Conservation (phyloP, 2,329 filamentous ascomycete genomes). For the Stenocarpella maydis region DNA sequence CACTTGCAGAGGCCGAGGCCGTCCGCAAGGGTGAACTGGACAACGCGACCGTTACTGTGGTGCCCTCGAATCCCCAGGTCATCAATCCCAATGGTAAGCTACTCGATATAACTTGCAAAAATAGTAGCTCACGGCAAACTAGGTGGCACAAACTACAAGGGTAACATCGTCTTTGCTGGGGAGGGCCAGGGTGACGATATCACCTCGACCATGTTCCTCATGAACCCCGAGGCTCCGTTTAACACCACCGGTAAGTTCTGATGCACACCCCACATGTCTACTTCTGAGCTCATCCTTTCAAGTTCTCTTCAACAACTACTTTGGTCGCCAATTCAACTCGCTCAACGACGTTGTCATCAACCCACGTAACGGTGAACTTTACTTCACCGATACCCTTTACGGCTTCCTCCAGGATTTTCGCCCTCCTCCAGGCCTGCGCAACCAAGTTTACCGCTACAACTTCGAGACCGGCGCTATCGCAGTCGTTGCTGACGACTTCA, state of each 20-base stretch:
- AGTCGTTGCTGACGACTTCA: constrained; percentile 66
- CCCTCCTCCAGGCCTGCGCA: constrained; percentile 58
- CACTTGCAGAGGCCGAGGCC: constrained; percentile 51
- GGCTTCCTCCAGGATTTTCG: constrained; percentile 67
- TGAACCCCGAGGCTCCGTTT: constrained; percentile 57
- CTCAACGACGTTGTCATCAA: constrained; percentile 66
- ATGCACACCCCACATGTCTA: not conserved
- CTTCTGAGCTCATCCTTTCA: not conserved
- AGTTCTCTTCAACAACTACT: constrained; percentile 66
- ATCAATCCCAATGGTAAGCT: constrained; percentile 57
- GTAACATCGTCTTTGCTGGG: constrained; percentile 57
- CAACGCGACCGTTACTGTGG: constrained; percentile 51
- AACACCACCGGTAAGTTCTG: constrained; percentile 50
- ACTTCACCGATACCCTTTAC: constrained; percentile 70
- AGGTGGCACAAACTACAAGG: constrained; percentile 56
- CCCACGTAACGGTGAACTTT: constrained; percentile 62
- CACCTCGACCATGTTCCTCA: constrained; percentile 50
- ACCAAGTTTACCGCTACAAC: constrained; percentile 67
- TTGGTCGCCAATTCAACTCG: constrained; percentile 67
- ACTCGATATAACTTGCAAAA: not conserved
- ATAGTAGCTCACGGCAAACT: not conserved
- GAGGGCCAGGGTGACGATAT: constrained; percentile 58
- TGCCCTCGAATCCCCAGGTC: constrained; percentile 52
- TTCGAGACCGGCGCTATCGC: constrained; percentile 58
- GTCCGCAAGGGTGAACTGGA: constrained; percentile 49